phyloP scores from a whole-genome alignment of 352 stramenopile genomes.

The Pythium insidiosum region DNA sequence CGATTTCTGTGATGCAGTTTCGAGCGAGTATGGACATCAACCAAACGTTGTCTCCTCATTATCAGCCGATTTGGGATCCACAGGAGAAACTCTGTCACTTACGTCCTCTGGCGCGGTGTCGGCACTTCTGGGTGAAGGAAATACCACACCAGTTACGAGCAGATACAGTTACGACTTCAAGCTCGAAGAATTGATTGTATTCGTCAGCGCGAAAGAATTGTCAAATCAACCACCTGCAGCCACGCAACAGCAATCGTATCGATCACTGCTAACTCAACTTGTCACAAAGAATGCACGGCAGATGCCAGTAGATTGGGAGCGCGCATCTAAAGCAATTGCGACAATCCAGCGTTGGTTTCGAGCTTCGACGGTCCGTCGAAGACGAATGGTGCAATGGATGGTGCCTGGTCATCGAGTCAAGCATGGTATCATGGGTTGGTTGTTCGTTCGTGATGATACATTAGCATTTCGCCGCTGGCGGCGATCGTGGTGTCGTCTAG shows the following conservation, averaged over 20 bases:
- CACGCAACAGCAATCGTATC: constrained; percentile 58
- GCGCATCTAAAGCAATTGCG: constrained; percentile 62
- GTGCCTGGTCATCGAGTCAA: no score
- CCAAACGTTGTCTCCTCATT: not conserved
- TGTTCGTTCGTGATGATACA: constrained; percentile 76
- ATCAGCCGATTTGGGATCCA: not conserved
- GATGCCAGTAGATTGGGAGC: constrained; percentile 55
- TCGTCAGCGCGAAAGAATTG: constrained; percentile 43
- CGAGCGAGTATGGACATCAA: constrained; percentile 25
- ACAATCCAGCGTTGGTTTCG: constrained; percentile 78
- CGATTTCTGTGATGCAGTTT: constrained; percentile 50
- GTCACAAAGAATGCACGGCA: constrained; percentile 48
- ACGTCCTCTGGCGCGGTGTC: no score
- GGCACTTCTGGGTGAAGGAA: constrained; percentile 7
- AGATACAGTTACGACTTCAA: constrained; percentile 78
- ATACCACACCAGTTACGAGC: not conserved
- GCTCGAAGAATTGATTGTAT: constrained; percentile 52
- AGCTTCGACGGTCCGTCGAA: constrained; percentile 55
- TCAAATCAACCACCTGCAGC: constrained; percentile 17
- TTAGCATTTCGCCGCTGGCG: constrained; percentile 81
- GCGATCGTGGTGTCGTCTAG: constrained; percentile 73
- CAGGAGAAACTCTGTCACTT: constrained; percentile 11
- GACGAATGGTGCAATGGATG: constrained; percentile 63
- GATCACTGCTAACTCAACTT: constrained; percentile 62
- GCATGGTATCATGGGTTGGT: constrained; percentile 75